Evolutionary conservation across 192 early-diverging fungal species (phyloP).

Genomic region (Entomortierella parvispora): DNA sequence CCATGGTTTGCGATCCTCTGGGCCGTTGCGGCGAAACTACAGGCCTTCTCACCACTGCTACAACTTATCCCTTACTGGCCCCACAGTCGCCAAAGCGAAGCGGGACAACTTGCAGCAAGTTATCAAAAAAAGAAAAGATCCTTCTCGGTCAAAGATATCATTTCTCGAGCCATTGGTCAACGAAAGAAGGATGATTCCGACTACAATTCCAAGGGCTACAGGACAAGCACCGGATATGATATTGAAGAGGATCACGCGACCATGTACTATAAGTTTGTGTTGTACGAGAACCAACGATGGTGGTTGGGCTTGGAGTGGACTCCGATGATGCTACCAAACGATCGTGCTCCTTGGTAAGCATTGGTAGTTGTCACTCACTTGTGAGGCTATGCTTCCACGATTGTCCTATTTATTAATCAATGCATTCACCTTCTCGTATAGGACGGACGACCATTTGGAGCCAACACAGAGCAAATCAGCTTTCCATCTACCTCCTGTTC

Average conservation of each 20-base stretch:
- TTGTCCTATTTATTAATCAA: not conserved
- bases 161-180: constrained; percentile 47
- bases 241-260: constrained; percentile 53
- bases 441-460: constrained; percentile 64
- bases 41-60: constrained; percentile 34
- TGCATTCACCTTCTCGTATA: no score
- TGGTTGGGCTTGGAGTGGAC: constrained; percentile 69
- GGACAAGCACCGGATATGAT: constrained; percentile 50
- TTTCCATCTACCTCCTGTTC: constrained; percentile 57
- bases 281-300: constrained; percentile 67
- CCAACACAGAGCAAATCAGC: constrained; percentile 57
- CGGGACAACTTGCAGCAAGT: constrained; percentile 13
- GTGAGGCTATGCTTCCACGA: not conserved
- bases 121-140: constrained; percentile 27
- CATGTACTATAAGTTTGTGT: constrained; percentile 57
- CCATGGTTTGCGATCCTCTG: constrained; percentile 56
- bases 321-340: constrained; percentile 64
- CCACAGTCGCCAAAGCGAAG: constrained; percentile 4
- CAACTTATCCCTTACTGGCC: constrained; percentile 45
- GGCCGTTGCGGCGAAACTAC: constrained; percentile 37
- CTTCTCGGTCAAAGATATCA: constrained; percentile 54
- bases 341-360: constrained; percentile 62
- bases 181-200: constrained; percentile 48
- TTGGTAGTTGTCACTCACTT: not conserved
- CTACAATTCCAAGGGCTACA: constrained; percentile 13